A percentile compares a stretch with the other conserved stretches of the same genome.
phyloP scores from a whole-genome alignment of 176 grass and related monocot genomes.

The Melocanna baccifera region DNA sequence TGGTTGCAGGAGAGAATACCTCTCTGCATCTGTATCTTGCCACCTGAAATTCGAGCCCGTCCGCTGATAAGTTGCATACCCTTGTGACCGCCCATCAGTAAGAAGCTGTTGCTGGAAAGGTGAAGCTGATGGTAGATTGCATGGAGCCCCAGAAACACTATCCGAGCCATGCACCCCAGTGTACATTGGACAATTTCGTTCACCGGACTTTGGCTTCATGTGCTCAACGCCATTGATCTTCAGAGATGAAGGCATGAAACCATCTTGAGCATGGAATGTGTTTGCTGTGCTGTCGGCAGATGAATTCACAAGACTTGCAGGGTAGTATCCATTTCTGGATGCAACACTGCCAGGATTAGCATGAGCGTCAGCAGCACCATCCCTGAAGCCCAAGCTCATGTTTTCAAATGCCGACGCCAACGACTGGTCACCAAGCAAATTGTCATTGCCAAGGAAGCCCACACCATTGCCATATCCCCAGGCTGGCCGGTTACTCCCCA shows the following conservation, averaged over 20 bases:
- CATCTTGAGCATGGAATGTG: not conserved
- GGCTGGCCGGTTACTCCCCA: not conserved
- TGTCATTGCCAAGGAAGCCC: not conserved
- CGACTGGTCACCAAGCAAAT: conserved; percentile 37
- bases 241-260: not conserved
- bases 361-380: not conserved
- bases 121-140: conserved; percentile 22
- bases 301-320: not conserved
- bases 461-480: no score
- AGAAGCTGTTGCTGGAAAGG: conserved; percentile 17
- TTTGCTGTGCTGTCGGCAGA: not conserved
- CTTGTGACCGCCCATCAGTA: not conserved
- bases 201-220: not conserved
- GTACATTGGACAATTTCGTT: not conserved
- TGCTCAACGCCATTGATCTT: conserved; percentile 32
- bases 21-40: conserved; percentile 36
- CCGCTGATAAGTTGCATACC: conserved; percentile 26
- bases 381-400: conserved; percentile 36
- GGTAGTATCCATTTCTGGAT: not conserved
- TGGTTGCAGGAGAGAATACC: conserved; percentile 7
- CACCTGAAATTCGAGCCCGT: conserved; percentile 21
- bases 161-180: not conserved
- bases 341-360: not conserved
- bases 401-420: conserved; percentile 35
- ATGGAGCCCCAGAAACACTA: not conserved